Evolutionary conservation across 352 stramenopile species (phyloP), one percentile per base, ranked within the genome.

Genomic region (Phytophthora sojae): DNA sequence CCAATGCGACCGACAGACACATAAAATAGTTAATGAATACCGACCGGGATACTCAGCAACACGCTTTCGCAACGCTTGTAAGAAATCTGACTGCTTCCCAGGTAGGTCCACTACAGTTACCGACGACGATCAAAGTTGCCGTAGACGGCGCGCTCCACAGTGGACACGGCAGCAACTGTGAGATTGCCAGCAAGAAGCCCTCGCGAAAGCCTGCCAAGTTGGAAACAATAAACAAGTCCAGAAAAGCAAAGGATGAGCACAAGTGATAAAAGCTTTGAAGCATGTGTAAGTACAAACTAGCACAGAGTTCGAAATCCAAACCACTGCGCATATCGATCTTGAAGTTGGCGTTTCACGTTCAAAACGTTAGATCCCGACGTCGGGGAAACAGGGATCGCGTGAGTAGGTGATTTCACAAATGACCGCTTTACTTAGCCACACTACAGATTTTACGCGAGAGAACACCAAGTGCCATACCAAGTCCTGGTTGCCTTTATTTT

Each of bases 1-100:
- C 25, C 25, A 26, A 26, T 4, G 25, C 25, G 25, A 26, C 25
- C 25, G 1, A 26, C 25, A 26, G 25, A 26, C 25, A 4, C 29
- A 32, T 32, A 32, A 32, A 32, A 32, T 32, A 32, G 29, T 32
- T 32, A 2, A 8, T 32, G 29, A 8, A 32, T 32, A 32, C 29
- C 29, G 5, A 93, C 44, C 77, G 79, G 14, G 85, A 93, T 49
- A 93, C 83, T 1, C 85, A 92, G 55, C 85, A 90, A 7, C 78
- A 84, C 69, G 80, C 85, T 4, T 91, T 91, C 49, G 61, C 68
- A 1, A 69, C 64, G 0, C 69, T 90, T 91, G 83, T 91, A 51
- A 25, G 70, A 44, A 44, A 14, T 23, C 49, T 71, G 26, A 32
- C 23, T 19, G 7, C 26, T 64, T 3, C 29, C 23, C 35, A 42